These are phyloP conservation scores for Pseudogymnoascus sp. DNA, from an alignment of 2,329 filamentous ascomycete genomes.

Conservation along the genomic window DNA sequence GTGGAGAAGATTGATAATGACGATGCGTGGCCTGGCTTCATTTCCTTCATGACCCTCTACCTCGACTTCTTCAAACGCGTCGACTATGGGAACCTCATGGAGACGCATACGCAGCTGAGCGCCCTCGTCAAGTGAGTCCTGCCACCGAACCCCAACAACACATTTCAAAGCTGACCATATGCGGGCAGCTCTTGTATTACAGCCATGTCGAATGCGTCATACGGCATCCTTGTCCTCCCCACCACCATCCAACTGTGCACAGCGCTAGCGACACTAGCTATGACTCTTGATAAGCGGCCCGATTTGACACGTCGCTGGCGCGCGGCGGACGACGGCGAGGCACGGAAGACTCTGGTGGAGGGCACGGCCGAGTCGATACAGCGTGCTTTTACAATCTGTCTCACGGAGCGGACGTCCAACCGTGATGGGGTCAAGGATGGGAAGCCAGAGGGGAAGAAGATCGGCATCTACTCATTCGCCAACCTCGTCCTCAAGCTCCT, in stretches of 20 bases:
- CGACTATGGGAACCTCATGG: constrained; percentile 64
- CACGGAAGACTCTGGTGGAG: constrained; percentile 74
- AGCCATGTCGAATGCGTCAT: constrained; percentile 69
- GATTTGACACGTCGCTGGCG: constrained; percentile 64
- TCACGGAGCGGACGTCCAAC: constrained; percentile 69
- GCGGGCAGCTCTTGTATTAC: constrained; percentile 65
- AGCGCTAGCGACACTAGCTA: constrained; percentile 72
- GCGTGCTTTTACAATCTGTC: constrained; percentile 81
- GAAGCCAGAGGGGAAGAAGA: constrained; percentile 72
- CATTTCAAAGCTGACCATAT: background rate
- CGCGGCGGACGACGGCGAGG: constrained; percentile 46
- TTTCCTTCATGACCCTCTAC: constrained; percentile 74
- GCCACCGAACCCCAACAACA: constrained; percentile 10
- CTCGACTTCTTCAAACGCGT: constrained; percentile 75
- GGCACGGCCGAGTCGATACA: constrained; percentile 82
- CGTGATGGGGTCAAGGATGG: constrained; percentile 47
- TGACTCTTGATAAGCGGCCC: constrained; percentile 73
- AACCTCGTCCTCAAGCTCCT: constrained; percentile 84
- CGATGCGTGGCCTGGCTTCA: constrained; percentile 67
- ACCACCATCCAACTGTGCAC: constrained; percentile 77
- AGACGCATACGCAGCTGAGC: constrained; percentile 67
- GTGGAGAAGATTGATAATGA: constrained; percentile 57
- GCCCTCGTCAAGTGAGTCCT: constrained; percentile 62
- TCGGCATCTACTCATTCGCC: constrained; percentile 84
- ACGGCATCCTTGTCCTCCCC: constrained; percentile 74